phyloP scores from a whole-genome alignment of 2,329 filamentous ascomycete species.

The Exserohilum rostratum region DNA sequence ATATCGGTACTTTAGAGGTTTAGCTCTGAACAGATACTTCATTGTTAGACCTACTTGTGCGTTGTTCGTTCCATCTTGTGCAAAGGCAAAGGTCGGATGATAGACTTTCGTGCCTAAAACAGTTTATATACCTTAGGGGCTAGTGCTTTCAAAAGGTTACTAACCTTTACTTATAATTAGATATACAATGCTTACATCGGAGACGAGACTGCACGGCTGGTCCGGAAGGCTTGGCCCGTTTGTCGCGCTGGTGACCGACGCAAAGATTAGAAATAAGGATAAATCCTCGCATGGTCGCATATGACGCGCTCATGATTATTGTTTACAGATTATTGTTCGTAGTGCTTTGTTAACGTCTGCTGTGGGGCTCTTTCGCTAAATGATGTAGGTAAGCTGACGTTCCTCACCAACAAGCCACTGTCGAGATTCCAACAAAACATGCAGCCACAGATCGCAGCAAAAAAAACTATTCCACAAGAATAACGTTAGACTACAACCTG shows the following conservation, averaged over 20 bases:
- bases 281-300: too few species aligned
- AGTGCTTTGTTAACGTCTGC: too few species aligned
- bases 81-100: not conserved
- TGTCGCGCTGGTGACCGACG: not conserved
- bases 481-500: too few species aligned
- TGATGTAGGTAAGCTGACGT: too few species aligned
- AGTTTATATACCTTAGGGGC: slow-evolving; percentile 4
- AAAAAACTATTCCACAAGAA: too few species aligned
- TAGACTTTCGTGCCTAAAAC: not conserved
- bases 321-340: too few species aligned
- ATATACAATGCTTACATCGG: slow-evolving; percentile 3
- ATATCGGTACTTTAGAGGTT: slow-evolving; percentile 1
- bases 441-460: too few species aligned
- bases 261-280: not conserved
- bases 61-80: slow-evolving; percentile 4
- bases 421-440: too few species aligned
- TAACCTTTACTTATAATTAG: not conserved
- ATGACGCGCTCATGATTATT: not conserved
- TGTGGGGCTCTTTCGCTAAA: too few species aligned
- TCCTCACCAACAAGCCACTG: too few species aligned
- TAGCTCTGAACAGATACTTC: not conserved
- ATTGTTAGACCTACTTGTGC: not conserved
- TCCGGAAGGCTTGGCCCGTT: not conserved
- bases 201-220: not conserved
- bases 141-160: not conserved